Conservation (phyloP, 2,329 filamentous ascomycete species). For the Trichoderma koningii region DNA sequence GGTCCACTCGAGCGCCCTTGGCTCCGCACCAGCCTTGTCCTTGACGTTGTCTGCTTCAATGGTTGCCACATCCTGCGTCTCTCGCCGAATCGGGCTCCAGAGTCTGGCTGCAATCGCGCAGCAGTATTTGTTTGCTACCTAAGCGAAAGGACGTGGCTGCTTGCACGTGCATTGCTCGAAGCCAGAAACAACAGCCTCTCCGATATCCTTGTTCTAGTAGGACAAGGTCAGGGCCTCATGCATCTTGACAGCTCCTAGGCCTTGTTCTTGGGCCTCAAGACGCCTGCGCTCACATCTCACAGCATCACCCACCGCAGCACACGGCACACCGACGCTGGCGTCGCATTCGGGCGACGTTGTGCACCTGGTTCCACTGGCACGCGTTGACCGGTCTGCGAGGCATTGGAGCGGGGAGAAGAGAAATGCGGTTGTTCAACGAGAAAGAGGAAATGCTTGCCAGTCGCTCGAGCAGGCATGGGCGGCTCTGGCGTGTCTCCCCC, state of each 20-base stretch:
- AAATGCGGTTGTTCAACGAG: not conserved
- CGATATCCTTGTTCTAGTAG: not conserved
- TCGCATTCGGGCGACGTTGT: not conserved
- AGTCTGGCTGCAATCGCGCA: not conserved
- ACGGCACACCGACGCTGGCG: not conserved
- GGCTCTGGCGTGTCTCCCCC: not conserved
- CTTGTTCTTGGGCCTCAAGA: not conserved
- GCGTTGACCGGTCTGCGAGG: constrained; percentile 19
- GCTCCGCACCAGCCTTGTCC: not conserved
- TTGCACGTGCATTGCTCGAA: not conserved
- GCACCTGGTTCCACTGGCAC: constrained; percentile 6
- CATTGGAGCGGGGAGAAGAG: not conserved
- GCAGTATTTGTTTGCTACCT: not conserved
- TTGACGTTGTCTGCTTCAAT: not conserved
- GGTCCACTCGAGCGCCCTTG: not conserved
- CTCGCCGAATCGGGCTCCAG: not conserved
- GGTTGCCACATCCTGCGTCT: not conserved
- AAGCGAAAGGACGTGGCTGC: not conserved
- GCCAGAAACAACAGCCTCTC: not conserved
- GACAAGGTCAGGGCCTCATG: constrained; percentile 10
- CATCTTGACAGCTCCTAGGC: constrained; percentile 10
- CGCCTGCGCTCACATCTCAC: not conserved
- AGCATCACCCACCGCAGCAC: not conserved
- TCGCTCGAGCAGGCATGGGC: not conserved
- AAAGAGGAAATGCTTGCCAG: not conserved